phyloP scores from a whole-genome alignment of 768 basidiomycete genomes.

The Lactarius sanguifluus region DNA sequence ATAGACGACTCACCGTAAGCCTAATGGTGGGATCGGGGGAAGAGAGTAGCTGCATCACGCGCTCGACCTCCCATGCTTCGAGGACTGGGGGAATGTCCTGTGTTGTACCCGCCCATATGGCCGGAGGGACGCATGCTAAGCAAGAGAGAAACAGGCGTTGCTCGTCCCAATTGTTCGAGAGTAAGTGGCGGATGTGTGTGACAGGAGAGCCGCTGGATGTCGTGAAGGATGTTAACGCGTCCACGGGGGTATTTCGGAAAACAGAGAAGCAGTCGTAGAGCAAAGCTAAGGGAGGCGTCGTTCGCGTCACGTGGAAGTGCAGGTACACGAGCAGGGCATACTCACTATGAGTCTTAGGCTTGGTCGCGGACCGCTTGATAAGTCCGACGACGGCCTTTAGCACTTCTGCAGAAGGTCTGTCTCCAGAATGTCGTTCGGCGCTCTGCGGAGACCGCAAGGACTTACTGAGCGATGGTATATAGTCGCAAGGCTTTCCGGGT shows the following conservation, averaged over 20 bases:
- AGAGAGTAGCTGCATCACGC: slow-evolving; percentile 65
- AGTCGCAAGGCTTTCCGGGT: slow-evolving; percentile 19
- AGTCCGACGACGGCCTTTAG: slow-evolving; percentile 17
- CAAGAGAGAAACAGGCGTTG: slow-evolving; percentile 67
- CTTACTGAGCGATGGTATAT: slow-evolving; percentile 22
- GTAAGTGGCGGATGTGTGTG: slow-evolving; percentile 52
- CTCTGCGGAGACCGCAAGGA: neutral
- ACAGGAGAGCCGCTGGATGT: slow-evolving; percentile 35
- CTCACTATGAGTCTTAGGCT: slow-evolving; percentile 17
- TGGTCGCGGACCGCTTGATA: slow-evolving; percentile 19
- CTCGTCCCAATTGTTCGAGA: slow-evolving; percentile 61
- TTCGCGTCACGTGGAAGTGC: neutral
- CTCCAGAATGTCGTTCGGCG: slow-evolving; percentile 1
- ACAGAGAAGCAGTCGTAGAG: slow-evolving; percentile 24
- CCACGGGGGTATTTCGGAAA: slow-evolving; percentile 21
- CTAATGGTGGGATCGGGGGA: slow-evolving; percentile 59
- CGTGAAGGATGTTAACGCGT: slow-evolving; percentile 13
- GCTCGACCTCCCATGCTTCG: slow-evolving; percentile 72
- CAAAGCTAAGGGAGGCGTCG: slow-evolving; percentile 7
- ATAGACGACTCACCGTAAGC: slow-evolving; percentile 47
- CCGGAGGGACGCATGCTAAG: slow-evolving; percentile 55
- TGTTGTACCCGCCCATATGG: slow-evolving; percentile 66
- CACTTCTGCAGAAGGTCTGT: slow-evolving; percentile 24
- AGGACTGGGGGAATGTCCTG: slow-evolving; percentile 51
- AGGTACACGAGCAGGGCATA: neutral